phyloP scores from a whole-genome alignment of 2,329 filamentous ascomycete species.

The Aureobasidium musti region DNA sequence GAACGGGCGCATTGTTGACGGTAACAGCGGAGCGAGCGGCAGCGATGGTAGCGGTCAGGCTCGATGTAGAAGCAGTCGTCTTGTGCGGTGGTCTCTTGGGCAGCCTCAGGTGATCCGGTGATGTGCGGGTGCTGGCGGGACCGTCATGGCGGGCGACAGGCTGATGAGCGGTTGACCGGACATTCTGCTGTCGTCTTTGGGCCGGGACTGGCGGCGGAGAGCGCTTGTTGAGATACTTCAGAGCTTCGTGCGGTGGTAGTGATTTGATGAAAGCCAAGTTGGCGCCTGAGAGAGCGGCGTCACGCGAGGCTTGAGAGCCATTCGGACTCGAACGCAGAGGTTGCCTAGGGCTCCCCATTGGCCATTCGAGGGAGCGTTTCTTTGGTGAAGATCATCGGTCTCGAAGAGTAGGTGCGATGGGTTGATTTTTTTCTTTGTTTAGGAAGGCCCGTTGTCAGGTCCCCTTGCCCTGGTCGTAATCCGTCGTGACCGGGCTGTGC shows the following conservation, averaged over 20 bases:
- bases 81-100: conserved; percentile 10
- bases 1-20: conserved; percentile 2
- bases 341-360: conserved; percentile 27
- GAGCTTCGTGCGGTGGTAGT: conserved; percentile 31
- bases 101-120: conserved; percentile 2
- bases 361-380: conserved; percentile 6
- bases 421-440: conserved; percentile 6
- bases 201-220: conserved; percentile 1
- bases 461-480: neutral
- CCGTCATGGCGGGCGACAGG: neutral
- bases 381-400: conserved; percentile 10
- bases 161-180: neutral
- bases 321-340: conserved; percentile 17
- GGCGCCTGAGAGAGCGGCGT: conserved; percentile 53
- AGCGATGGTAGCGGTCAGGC: conserved; percentile 38
- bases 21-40: conserved; percentile 34
- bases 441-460: neutral
- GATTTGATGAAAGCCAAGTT: conserved; percentile 52
- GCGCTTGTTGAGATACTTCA: conserved; percentile 21
- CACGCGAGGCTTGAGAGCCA: conserved; percentile 31
- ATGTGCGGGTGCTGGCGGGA: conserved; percentile 17
- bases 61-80: conserved; percentile 35
- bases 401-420: neutral
- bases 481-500: conserved; percentile 17
- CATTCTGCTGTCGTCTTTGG: neutral